Conservation (phyloP, 164 flowering plant genomes). For the Pachysandra terminalis region DNA sequence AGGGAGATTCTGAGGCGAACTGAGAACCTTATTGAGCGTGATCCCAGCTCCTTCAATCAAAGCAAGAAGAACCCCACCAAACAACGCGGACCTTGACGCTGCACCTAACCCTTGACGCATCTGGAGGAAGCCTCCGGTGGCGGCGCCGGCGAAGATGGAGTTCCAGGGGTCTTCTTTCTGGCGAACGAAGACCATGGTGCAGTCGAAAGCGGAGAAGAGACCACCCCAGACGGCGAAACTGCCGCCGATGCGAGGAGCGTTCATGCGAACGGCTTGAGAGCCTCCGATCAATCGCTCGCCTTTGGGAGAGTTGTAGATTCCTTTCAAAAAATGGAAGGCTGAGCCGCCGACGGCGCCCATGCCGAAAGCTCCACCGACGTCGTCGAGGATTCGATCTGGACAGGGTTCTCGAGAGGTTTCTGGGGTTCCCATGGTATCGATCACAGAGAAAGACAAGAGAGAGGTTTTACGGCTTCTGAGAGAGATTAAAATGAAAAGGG, state of each 20-base stretch:
- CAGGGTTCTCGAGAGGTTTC: slow-evolving; percentile 85
- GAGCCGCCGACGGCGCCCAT: slow-evolving; percentile 96
- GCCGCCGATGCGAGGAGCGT: slow-evolving; percentile 84
- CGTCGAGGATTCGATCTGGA: slow-evolving; percentile 89
- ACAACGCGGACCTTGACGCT: slow-evolving; percentile 54
- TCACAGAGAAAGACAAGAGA: neutral
- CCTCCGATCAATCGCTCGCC: slow-evolving; percentile 75
- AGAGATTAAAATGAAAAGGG: neutral
- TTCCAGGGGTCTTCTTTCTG: slow-evolving; percentile 99
- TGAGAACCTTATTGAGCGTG: slow-evolving; percentile 48
- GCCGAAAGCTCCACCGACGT: slow-evolving; percentile 84
- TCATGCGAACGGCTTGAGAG: slow-evolving; percentile 73
- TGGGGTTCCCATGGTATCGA: slow-evolving; percentile 57
- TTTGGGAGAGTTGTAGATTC: slow-evolving; percentile 63
- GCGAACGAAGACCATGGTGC: slow-evolving; percentile 74
- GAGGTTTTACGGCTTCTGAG: neutral
- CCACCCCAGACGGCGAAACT: slow-evolving; percentile 96
- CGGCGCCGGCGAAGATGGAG: slow-evolving; percentile 87
- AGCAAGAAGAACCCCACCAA: slow-evolving; percentile 78
- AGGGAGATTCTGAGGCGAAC: slow-evolving; percentile 46
- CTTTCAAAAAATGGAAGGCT: slow-evolving; percentile 80
- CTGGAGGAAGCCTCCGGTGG: slow-evolving; percentile 85
- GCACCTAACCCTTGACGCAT: slow-evolving; percentile 77
- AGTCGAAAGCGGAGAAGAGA: slow-evolving; percentile 75
- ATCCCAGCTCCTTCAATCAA: slow-evolving; percentile 88